Evolutionary conservation across 345 rosid species (phyloP).

Genomic region (Adansonia digitata): DNA sequence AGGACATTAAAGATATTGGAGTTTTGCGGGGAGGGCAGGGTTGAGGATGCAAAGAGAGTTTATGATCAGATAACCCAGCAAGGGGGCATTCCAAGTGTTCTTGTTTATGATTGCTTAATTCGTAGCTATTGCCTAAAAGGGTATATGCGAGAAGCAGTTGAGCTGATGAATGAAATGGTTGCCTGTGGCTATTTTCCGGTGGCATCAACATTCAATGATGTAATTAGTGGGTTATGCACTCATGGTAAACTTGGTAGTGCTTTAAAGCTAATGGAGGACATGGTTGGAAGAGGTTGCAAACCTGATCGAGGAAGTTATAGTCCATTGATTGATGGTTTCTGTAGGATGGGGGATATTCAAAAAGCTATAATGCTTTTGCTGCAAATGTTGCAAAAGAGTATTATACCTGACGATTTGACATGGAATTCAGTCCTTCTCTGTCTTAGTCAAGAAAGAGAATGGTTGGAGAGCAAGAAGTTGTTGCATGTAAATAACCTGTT

Average conservation of each 20-base stretch:
- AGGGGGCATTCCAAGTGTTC: slow-evolving; percentile 45
- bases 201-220: neutral
- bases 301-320: slow-evolving; percentile 41
- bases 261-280: slow-evolving; percentile 58
- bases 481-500: slow-evolving; percentile 25
- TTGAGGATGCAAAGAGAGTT: slow-evolving; percentile 34
- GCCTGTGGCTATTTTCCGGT: neutral
- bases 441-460: slow-evolving; percentile 34
- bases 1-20: slow-evolving; percentile 53
- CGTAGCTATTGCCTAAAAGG: slow-evolving; percentile 26
- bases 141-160: neutral
- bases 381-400: slow-evolving; percentile 55
- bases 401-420: slow-evolving; percentile 43
- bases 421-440: slow-evolving; percentile 54
- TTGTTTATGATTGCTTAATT: slow-evolving; percentile 57
- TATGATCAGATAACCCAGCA: slow-evolving; percentile 45
- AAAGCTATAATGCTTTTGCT: slow-evolving; percentile 33
- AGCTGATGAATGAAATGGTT: neutral
- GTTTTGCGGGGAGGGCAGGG: slow-evolving; percentile 43
- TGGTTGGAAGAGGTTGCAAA: slow-evolving; percentile 22
- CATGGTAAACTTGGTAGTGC: slow-evolving; percentile 19
- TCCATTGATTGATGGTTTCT: slow-evolving; percentile 35
- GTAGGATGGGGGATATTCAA: slow-evolving; percentile 18
- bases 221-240: neutral
- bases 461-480: slow-evolving; percentile 19